Conservation (phyloP, 192 early-diverging fungal species). For the Backusella tuberculispora region DNA sequence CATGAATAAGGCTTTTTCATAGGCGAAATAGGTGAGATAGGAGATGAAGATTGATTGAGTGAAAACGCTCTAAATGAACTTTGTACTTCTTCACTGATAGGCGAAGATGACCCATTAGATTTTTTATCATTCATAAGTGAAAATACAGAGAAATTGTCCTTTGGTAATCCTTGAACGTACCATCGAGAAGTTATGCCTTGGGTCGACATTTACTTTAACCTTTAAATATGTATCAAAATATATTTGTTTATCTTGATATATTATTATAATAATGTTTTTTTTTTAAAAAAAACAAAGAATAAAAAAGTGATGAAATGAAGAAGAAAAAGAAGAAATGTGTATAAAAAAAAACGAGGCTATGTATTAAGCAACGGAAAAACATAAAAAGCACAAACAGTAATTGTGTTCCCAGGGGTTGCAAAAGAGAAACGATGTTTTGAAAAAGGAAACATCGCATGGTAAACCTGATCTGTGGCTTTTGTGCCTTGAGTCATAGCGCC, state of each 20-base stretch:
- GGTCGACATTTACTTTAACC: too few species aligned
- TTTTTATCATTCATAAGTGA: background rate
- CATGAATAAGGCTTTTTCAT: constrained; percentile 26
- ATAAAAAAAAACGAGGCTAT: too few species aligned
- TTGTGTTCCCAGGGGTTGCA: background rate
- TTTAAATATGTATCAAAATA: background rate
- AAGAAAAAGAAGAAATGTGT: background rate
- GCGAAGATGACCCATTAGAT: background rate
- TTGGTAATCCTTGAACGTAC: background rate
- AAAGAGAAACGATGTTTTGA: background rate
- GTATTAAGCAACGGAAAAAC: too few species aligned
- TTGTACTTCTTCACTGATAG: background rate
- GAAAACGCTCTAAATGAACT: background rate
- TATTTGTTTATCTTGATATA: background rate
- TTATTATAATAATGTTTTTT: background rate
- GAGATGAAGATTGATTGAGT: background rate
- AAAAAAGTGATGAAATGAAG: background rate
- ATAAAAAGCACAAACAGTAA: background rate
- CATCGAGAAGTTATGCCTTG: background rate
- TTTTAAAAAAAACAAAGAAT: background rate
- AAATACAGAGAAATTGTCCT: background rate
- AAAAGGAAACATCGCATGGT: background rate
- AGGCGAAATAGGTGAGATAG: too few species aligned
- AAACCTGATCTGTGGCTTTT: background rate
- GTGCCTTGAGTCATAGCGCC: background rate